Evolutionary conservation across 2,329 filamentous ascomycete species (phyloP).

Genomic region (Cladosporium cucumerinum): DNA sequence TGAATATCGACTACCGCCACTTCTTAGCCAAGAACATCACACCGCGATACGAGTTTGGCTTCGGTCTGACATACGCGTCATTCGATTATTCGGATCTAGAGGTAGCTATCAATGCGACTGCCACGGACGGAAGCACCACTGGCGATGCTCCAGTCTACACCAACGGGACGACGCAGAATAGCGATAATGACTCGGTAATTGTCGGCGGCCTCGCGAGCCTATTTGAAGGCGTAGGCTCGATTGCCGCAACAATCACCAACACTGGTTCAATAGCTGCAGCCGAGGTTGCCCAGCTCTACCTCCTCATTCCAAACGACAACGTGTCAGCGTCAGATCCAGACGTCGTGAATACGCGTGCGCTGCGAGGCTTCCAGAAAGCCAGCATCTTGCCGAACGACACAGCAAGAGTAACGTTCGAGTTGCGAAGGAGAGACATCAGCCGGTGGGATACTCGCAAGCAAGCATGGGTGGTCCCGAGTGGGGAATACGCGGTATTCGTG

Average conservation of each 20-base stretch:
- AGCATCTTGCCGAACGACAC: constrained; percentile 29
- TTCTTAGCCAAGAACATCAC: constrained; percentile 32
- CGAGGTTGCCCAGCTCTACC: constrained; percentile 52
- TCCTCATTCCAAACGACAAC: constrained; percentile 38
- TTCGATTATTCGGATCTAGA: constrained; percentile 34
- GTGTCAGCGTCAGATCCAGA: constrained; percentile 55
- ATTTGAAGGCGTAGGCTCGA: constrained; percentile 49
- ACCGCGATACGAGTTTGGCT: constrained; percentile 37
- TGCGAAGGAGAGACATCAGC: constrained; percentile 46
- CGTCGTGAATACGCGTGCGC: constrained; percentile 34
- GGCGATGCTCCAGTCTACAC: constrained; percentile 25
- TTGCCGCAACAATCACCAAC: constrained; percentile 51
- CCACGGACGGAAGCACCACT: constrained; percentile 22
- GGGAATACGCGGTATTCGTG: constrained; percentile 45
- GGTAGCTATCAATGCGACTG: constrained; percentile 28
- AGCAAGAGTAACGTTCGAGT: constrained; percentile 33
- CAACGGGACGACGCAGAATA: constrained; percentile 31
- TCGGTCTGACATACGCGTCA: constrained; percentile 37
- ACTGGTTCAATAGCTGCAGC: constrained; percentile 48
- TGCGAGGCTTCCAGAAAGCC: constrained; percentile 36
- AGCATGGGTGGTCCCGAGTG: constrained; percentile 50
- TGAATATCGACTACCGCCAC: constrained; percentile 38
- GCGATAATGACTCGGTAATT: constrained; percentile 23
- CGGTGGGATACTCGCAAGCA: constrained; percentile 50
- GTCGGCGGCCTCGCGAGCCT: constrained; percentile 36